Evolutionary conservation across 345 rosid species (phyloP).

Genomic region (Eucalyptus regnans): DNA sequence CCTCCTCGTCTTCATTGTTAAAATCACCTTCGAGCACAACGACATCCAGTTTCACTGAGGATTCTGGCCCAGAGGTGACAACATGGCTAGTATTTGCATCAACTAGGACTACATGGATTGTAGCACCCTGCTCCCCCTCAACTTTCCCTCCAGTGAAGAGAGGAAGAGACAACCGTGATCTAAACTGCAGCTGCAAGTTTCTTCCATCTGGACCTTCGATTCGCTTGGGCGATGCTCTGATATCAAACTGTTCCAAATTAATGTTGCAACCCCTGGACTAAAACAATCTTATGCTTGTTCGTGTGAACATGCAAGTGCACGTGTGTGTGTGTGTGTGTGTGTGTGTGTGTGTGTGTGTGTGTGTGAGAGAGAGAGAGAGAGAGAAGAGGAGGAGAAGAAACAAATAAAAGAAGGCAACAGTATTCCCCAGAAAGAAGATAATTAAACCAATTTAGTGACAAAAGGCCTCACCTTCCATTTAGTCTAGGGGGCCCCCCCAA

Average conservation of each 20-base stretch:
- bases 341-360: not conserved
- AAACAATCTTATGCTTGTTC: not conserved
- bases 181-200: constrained; percentile 64
- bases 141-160: constrained; percentile 97
- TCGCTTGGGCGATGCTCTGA: constrained; percentile 77
- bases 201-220: constrained; percentile 89
- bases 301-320: rapidly evolving
- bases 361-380: too few relatives aligned
- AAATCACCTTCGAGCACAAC: constrained; percentile 97
- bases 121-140: constrained; percentile 98
- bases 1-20: constrained; percentile 86
- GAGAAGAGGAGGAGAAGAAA: not conserved
- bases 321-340: not conserved
- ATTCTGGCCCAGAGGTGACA: constrained; percentile 73
- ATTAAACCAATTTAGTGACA: not conserved
- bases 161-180: constrained; percentile 91
- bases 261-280: not conserved
- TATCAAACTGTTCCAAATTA: not conserved
- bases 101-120: constrained; percentile 68
- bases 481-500: constrained; percentile 89
- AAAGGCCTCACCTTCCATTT: constrained; percentile 49
- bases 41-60: constrained; percentile 68
- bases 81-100: constrained; percentile 66
- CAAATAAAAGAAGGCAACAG: not conserved
- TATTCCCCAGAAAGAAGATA: not conserved